phyloP scores from a whole-genome alignment of 2,329 filamentous ascomycete genomes.

The Ophiostoma novo-ulmi region DNA sequence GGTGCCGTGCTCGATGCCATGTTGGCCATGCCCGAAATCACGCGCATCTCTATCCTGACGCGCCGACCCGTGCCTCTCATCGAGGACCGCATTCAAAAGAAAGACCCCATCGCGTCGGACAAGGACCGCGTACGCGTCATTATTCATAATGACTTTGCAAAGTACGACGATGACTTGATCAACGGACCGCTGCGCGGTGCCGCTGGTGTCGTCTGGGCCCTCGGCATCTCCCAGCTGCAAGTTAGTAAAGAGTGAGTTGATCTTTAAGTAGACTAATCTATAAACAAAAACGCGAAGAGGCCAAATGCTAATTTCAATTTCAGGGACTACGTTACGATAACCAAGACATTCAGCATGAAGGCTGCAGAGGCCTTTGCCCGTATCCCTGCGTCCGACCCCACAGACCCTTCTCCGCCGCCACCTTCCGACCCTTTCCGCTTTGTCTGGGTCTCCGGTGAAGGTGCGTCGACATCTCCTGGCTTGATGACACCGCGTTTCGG shows the following conservation, averaged over 20 bases:
- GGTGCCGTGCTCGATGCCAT: slow-evolving; percentile 57
- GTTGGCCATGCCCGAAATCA: slow-evolving; percentile 51
- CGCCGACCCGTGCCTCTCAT: slow-evolving; percentile 60
- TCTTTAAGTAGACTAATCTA: neutral
- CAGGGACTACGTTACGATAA: slow-evolving; percentile 62
- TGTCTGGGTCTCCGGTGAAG: slow-evolving; percentile 63
- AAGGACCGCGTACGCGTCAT: slow-evolving; percentile 56
- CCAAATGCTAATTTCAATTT: neutral
- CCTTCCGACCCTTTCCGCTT: slow-evolving; percentile 53
- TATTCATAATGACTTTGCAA: slow-evolving; percentile 60
- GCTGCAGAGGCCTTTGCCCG: slow-evolving; percentile 22
- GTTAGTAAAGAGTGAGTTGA: slow-evolving; percentile 53
- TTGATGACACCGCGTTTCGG: slow-evolving; percentile 54
- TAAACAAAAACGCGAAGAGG: too few species aligned
- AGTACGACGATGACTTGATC: slow-evolving; percentile 55
- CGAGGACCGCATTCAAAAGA: slow-evolving; percentile 40
- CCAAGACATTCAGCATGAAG: slow-evolving; percentile 58
- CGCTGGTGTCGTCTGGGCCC: slow-evolving; percentile 66
- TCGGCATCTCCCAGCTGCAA: slow-evolving; percentile 58
- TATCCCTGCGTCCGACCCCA: slow-evolving; percentile 13
- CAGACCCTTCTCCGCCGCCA: neutral
- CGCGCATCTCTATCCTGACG: slow-evolving; percentile 63
- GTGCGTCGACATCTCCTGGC: slow-evolving; percentile 54
- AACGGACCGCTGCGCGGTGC: slow-evolving; percentile 55
- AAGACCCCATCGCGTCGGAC: slow-evolving; percentile 39